Conservation (phyloP, 2,329 filamentous ascomycete genomes). For the Apiospora phragmitis region DNA sequence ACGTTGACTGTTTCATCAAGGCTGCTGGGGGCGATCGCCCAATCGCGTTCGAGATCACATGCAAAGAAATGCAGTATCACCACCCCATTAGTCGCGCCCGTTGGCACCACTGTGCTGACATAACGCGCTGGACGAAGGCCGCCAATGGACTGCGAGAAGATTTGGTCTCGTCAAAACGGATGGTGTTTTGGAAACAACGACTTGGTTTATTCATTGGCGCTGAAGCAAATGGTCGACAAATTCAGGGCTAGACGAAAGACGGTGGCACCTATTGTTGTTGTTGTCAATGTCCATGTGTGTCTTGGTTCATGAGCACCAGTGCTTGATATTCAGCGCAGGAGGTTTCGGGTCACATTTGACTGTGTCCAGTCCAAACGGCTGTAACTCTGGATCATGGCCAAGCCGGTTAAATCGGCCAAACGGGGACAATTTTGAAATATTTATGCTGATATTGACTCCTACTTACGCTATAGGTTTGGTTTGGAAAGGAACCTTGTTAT, state of each 20-base stretch:
- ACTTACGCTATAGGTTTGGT: not conserved
- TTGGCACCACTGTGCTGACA: not conserved
- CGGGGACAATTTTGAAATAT: not conserved
- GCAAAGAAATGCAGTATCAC: not conserved
- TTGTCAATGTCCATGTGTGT: no score
- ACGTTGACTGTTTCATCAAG: not conserved
- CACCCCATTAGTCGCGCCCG: not conserved
- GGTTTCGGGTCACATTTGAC: not conserved
- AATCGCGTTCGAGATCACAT: not conserved
- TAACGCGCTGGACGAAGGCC: no score
- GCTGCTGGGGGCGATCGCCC: not conserved
- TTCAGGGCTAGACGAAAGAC: not conserved
- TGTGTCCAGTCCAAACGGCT: not conserved
- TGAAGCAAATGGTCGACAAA: not conserved
- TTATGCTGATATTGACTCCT: not conserved
- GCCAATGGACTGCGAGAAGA: not conserved
- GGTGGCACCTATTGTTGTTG: not conserved
- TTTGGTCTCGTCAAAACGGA: not conserved
- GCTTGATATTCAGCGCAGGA: not conserved
- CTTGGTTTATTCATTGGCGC: not conserved
- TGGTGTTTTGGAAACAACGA: not conserved
- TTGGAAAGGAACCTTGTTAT: not conserved
- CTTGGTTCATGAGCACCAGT: not conserved
- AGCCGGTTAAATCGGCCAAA: not conserved
- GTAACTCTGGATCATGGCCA: not conserved